phyloP scores from a whole-genome alignment of 192 early-diverging fungal species.

The Backusella australiensis region DNA sequence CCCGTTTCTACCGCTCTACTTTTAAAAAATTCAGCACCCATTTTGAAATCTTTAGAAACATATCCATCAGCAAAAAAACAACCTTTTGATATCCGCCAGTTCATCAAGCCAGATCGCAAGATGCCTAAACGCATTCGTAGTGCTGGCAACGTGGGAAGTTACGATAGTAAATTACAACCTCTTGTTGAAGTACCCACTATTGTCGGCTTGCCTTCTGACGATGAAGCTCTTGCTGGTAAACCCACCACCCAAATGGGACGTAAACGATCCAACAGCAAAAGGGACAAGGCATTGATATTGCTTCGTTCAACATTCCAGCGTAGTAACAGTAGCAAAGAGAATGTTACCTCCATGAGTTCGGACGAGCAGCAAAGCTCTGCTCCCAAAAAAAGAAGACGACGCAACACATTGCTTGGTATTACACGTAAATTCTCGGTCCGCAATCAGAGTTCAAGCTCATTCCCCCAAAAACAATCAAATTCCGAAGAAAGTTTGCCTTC shows the following conservation, averaged over 20 bases:
- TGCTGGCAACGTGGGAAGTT: background rate
- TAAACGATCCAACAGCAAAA: background rate
- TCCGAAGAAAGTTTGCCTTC: background rate
- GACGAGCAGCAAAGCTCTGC: background rate
- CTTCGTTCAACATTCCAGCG: constrained; percentile 6
- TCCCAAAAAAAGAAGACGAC: constrained; percentile 10
- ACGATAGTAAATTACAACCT: background rate
- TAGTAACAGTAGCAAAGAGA: background rate
- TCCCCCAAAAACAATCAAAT: background rate
- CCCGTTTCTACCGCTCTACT: background rate
- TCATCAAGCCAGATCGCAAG: background rate
- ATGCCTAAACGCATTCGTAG: background rate
- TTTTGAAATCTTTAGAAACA: background rate
- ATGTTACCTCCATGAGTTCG: background rate
- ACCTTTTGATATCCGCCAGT: background rate
- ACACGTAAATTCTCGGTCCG: constrained; percentile 6
- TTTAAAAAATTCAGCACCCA: background rate
- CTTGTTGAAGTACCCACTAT: background rate
- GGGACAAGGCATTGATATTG: background rate
- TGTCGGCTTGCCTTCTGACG: background rate
- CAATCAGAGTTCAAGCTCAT: background rate
- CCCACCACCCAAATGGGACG: background rate
- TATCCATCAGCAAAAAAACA: background rate
- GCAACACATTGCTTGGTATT: constrained; percentile 10
- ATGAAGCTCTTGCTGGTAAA: background rate